These are phyloP conservation scores for Solanum hybrid DNA, from an alignment of 305 asterid species.

Conservation along the genomic window DNA sequence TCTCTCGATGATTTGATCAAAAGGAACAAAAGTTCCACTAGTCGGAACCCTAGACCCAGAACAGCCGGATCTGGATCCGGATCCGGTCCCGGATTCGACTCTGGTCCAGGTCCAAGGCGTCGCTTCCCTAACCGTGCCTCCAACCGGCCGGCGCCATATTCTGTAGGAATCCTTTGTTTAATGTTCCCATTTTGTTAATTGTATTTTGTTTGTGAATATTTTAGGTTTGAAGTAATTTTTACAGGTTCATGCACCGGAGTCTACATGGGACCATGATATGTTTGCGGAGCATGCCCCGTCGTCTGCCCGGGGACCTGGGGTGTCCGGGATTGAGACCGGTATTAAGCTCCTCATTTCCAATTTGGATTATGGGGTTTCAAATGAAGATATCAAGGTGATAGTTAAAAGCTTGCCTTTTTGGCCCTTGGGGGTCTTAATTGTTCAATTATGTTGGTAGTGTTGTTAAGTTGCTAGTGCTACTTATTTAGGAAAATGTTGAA, in stretches of 20 bases:
- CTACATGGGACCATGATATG: slow-evolving; percentile 86
- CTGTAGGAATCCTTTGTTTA: slow-evolving; percentile 18
- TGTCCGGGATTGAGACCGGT: slow-evolving; percentile 79
- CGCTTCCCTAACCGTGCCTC: slow-evolving; percentile 49
- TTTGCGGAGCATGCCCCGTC: slow-evolving; percentile 35
- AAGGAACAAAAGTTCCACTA: slow-evolving; percentile 57
- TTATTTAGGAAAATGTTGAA: neutral
- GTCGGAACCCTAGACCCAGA: slow-evolving; percentile 29
- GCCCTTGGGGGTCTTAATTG: neutral
- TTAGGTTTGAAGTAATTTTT: neutral
- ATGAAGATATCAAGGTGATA: slow-evolving; percentile 79
- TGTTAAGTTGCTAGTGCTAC: neutral
- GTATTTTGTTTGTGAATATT: neutral
- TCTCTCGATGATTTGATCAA: slow-evolving; percentile 83
- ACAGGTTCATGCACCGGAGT: slow-evolving; percentile 62
- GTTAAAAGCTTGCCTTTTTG: neutral
- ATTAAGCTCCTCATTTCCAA: slow-evolving; percentile 77
- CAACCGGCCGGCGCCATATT: slow-evolving; percentile 62
- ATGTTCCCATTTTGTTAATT: neutral
- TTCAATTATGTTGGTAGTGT: neutral
- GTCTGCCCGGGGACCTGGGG: slow-evolving; percentile 22
- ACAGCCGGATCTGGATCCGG: slow-evolving; percentile 34
- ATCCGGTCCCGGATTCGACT: slow-evolving; percentile 12
- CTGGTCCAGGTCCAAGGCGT: slow-evolving; percentile 31
- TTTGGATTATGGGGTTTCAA: slow-evolving; percentile 86